Evolutionary conservation across 495 filamentous ascomycete genomes (phyloP).

Genomic region (Hypoxylon cercidicola): DNA sequence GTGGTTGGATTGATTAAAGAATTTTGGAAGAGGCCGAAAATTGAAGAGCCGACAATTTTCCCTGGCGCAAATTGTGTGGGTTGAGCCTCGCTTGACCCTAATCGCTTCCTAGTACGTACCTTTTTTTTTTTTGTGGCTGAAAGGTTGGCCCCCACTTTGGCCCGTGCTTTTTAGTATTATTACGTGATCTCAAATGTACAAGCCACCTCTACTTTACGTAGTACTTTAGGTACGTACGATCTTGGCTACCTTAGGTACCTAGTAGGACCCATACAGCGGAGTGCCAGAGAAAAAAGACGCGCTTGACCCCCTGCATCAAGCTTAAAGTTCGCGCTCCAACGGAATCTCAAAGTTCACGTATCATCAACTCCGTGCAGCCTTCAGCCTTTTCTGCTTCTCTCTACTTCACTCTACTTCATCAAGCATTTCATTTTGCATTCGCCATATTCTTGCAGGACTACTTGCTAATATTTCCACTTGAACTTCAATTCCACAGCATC

Average conservation of each 20-base stretch:
- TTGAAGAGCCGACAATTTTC: conserved; percentile 49
- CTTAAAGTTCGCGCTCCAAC: conserved; percentile 11
- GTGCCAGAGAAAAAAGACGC: conserved; percentile 19
- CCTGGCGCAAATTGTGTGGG: conserved; percentile 44
- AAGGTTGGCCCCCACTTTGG: not conserved
- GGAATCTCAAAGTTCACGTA: not conserved
- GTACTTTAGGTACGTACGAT: too few relatives aligned
- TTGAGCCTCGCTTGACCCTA: conserved; percentile 47
- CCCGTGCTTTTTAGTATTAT: not conserved
- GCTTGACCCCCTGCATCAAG: conserved; percentile 23
- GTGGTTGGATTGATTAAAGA: conserved; percentile 31
- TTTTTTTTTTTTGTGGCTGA: conserved; percentile 16
- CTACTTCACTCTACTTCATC: conserved; percentile 5
- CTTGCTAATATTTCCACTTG: not conserved
- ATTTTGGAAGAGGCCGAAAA: conserved; percentile 45
- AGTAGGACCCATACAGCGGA: too few relatives aligned
- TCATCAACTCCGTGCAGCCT: not conserved
- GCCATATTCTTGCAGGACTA: not conserved
- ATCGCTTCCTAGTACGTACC: conserved; percentile 40
- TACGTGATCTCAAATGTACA: too few relatives aligned
- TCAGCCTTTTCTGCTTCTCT: conserved; percentile 10
- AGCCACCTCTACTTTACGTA: too few relatives aligned
- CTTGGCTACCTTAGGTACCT: too few relatives aligned
- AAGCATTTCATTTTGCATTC: conserved; percentile 1
- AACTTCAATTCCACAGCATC: too few relatives aligned